A percentile compares a stretch with the other conserved stretches of the same genome.
Evolutionary conservation across 1,284 basidiomycete genomes (phyloP).

Genomic region (Inonotus obliquus): DNA sequence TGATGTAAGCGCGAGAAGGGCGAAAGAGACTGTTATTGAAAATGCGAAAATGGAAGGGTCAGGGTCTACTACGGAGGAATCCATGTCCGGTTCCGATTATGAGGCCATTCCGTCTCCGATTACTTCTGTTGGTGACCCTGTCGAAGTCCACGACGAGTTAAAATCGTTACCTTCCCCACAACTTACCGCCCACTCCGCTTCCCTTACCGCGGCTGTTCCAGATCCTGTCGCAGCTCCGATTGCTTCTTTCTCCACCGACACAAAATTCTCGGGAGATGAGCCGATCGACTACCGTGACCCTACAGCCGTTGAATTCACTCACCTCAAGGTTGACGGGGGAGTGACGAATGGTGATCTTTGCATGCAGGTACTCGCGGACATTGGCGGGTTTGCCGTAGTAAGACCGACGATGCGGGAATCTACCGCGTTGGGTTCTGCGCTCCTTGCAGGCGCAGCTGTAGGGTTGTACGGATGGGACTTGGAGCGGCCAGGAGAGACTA

Average conservation of each 20-base stretch:
- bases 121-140: not conserved
- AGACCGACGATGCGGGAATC: slow-evolving; percentile 98
- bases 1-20: slow-evolving; percentile 53
- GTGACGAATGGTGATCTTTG: slow-evolving; percentile 89
- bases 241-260: not conserved
- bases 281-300: not conserved
- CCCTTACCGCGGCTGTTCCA: not conserved
- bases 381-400: slow-evolving; percentile 89
- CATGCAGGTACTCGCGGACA: slow-evolving; percentile 91
- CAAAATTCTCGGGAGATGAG: not conserved
- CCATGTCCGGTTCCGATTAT: not conserved
- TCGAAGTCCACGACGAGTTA: not conserved
- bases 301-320: not conserved
- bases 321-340: slow-evolving; percentile 91
- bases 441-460: slow-evolving; percentile 91
- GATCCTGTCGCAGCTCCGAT: not conserved
- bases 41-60: not conserved
- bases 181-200: not conserved
- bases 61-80: not conserved
- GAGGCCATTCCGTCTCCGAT: not conserved
- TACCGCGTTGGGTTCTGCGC: slow-evolving; percentile 93
- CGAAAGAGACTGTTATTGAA: not conserved
- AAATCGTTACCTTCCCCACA: not conserved
- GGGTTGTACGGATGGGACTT: slow-evolving; percentile 95
- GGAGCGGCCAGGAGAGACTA: slow-evolving; percentile 69